Evolutionary conservation across 164 flowering plant species (phyloP).

Genomic region (Magnolia sinica): DNA sequence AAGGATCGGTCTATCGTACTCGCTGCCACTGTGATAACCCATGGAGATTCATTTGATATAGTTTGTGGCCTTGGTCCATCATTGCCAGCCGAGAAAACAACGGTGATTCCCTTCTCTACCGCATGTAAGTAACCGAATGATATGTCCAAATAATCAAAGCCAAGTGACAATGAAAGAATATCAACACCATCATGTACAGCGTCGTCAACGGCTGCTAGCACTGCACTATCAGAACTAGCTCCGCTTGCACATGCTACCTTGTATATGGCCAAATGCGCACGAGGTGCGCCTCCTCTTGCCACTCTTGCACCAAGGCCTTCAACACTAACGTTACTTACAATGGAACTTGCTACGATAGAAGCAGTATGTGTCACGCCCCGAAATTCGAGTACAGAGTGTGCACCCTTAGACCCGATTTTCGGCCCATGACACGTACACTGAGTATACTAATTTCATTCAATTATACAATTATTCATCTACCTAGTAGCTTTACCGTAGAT

Average conservation of each 20-base stretch:
- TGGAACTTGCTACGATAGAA: constrained; percentile 17
- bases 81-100: constrained; percentile 26
- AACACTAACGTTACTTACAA: constrained; percentile 7
- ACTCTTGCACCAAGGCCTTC: constrained; percentile 12
- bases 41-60: constrained; percentile 21
- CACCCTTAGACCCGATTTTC: no score
- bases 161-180: constrained; percentile 21
- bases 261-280: constrained; percentile 25
- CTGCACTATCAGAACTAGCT: background rate
- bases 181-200: constrained; percentile 32
- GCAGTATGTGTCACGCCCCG: no score
- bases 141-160: background rate
- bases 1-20: constrained; percentile 28
- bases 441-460: no score
- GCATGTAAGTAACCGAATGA: constrained; percentile 27
- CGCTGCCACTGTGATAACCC: constrained; percentile 29
- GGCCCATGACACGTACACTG: no score
- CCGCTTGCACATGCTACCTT: constrained; percentile 14
- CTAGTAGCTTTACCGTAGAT: no score
- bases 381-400: no score
- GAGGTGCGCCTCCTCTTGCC: constrained; percentile 27
- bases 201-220: constrained; percentile 23
- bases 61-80: constrained; percentile 22
- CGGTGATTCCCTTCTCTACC: constrained; percentile 24
- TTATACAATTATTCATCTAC: no score